These are phyloP conservation scores for Pyropia yezoensis DNA, from an alignment of 23 red algal species.

Conservation along the genomic window DNA sequence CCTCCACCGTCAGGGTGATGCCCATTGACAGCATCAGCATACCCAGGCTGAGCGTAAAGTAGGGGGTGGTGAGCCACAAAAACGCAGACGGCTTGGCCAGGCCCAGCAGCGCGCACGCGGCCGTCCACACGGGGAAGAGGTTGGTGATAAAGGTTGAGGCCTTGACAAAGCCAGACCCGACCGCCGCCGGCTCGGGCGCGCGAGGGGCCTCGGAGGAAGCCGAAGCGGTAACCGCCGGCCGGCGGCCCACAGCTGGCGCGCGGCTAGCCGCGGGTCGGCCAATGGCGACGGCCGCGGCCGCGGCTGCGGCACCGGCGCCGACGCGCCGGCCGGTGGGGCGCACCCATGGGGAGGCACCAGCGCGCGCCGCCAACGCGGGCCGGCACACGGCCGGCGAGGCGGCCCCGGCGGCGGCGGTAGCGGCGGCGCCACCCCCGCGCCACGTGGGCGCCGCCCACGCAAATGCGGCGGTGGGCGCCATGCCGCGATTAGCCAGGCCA, in stretches of 20 bases:
- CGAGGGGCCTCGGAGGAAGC: not conserved
- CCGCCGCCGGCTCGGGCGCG: not conserved
- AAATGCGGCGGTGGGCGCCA: too few relatives aligned
- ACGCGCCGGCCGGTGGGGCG: too few relatives aligned
- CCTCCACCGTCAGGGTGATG: constrained; percentile 77
- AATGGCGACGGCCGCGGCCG: not conserved
- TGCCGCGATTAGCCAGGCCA: too few relatives aligned
- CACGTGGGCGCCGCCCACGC: too few relatives aligned
- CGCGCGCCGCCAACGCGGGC: too few relatives aligned
- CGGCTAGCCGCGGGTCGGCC: not conserved
- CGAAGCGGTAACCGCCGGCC: not conserved
- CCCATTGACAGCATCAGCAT: constrained; percentile 98
- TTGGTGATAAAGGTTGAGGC: constrained; percentile 89
- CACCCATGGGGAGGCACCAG: too few relatives aligned
- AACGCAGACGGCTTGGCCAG: constrained; percentile 49
- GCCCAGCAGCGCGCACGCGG: constrained; percentile 49
- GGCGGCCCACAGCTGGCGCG: not conserved
- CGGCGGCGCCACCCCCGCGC: too few relatives aligned
- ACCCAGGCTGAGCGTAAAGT: constrained; percentile 80
- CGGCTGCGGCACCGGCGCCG: not conserved
- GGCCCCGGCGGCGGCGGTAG: too few relatives aligned
- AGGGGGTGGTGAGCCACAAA: constrained; percentile 72
- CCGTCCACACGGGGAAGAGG: constrained; percentile 94
- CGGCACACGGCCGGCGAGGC: too few relatives aligned
- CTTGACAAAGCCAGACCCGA: constrained; percentile 31